Percentiles rank a stretch among this genome's conserved stretches.
Evolutionary conservation across 257 asterid genomes (phyloP).

Genomic region (Thymus mandschuricus): DNA sequence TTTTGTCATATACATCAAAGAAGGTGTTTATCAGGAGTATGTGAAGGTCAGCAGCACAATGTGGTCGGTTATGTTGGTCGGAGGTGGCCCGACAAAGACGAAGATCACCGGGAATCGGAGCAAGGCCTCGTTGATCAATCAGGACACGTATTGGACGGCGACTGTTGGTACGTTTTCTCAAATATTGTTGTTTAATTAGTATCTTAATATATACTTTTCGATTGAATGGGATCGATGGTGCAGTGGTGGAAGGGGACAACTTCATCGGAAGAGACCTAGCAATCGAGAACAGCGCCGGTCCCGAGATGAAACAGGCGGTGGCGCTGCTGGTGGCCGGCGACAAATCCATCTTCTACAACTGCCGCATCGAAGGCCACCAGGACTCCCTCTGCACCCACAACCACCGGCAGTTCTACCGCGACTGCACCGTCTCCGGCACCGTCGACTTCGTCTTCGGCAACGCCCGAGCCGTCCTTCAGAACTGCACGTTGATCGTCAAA

Average conservation of each 20-base stretch:
- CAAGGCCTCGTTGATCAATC: neutral
- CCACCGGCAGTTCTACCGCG: slow-evolving; percentile 56
- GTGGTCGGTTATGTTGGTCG: neutral
- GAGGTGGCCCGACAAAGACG: neutral
- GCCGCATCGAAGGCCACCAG: neutral
- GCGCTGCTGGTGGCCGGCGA: neutral
- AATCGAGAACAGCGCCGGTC: neutral
- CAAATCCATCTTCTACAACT: neutral
- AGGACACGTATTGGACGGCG: neutral
- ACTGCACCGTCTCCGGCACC: slow-evolving; percentile 49
- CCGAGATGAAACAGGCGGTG: neutral
- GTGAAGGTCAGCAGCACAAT: neutral
- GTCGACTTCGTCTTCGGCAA: slow-evolving; percentile 81
- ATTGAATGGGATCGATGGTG: neutral
- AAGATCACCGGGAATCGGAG: neutral
- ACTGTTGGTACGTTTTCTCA: neutral
- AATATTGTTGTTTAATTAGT: too few relatives aligned
- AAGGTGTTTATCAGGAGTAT: neutral
- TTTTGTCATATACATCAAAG: neutral
- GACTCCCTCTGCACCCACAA: slow-evolving; percentile 79
- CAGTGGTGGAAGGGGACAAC: neutral
- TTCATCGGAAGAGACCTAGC: neutral
- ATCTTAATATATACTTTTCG: too few relatives aligned
- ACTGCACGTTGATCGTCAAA: neutral
- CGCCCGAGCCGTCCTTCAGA: neutral